Evolutionary conservation across 805 yeast species (phyloP), one percentile per base, ranked within the genome.

Genomic region (Hanseniaspora mollemarum): DNA sequence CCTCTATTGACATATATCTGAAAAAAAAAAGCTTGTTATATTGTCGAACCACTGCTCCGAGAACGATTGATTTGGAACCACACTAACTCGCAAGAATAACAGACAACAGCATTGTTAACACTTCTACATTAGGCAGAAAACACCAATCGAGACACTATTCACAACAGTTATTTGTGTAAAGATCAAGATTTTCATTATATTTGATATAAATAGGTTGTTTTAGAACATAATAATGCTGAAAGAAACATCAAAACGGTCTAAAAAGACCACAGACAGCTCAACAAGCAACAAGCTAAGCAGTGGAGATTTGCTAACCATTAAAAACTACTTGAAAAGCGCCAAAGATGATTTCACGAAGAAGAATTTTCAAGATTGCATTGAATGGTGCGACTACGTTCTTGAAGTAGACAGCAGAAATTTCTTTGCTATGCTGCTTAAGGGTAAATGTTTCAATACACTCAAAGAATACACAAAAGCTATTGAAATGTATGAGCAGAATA

Each of bases 381-480:
- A 75, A 28, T 62, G 73, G 43, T 74, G 80, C 19, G 67, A 75
- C 25, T 75, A 76, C 33, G 81, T 77, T 2, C 62, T 87, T 9
- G 72, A 71, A 10, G 55, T 68, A 3, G 94, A 85, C 54, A 67
- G 71, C 2, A 57, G 70, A 7, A 76, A 76, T 61, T 82, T 80
- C 62, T 75, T 74, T 60, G 96, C 88, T 15, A 70, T 71, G 57
- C 72, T 84, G 3, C 78, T 87, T 58, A 67, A 75, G 44, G 96
- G 92, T 8, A 87, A 85, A 61, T 75, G 87, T 1, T 69, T 73
- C 52, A 78, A 78, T 53, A 61, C 74, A 8, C 57, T 72, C 49
- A 61, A 68, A 13, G 64, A 74, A 5, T 52, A 61, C 4, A 58
- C 60, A 1, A 57, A 62, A 3, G 80, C 85, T 0, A 55, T 65